phyloP scores from a whole-genome alignment of 1,139 yeast genomes.

The Blastobotrys indianensis region DNA sequence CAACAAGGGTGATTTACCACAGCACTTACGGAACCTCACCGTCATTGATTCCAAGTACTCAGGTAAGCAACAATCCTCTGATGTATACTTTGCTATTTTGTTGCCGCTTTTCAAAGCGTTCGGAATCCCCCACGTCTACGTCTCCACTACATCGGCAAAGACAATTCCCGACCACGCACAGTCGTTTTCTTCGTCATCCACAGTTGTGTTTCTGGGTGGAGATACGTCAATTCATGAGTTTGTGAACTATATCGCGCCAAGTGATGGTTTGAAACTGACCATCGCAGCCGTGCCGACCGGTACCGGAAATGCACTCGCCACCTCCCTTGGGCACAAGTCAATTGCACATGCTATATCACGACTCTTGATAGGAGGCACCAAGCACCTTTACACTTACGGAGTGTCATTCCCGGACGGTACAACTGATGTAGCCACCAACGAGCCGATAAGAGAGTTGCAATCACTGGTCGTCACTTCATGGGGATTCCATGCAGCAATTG shows the following conservation, averaged over 20 bases:
- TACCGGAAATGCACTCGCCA: constrained; percentile 77
- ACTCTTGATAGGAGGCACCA: constrained; percentile 33
- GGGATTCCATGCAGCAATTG: constrained; percentile 82
- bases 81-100: constrained; percentile 28
- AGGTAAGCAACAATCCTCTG: constrained; percentile 27
- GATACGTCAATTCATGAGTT: constrained; percentile 82
- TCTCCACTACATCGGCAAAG: constrained; percentile 30
- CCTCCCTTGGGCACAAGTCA: constrained; percentile 48
- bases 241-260: constrained; percentile 45
- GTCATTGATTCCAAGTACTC: constrained; percentile 34
- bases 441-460: constrained; percentile 27
- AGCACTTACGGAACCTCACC: constrained; percentile 28
- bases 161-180: constrained; percentile 32
- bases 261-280: constrained; percentile 19
- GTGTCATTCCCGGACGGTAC: constrained; percentile 46
- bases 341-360: constrained; percentile 41
- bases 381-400: constrained; percentile 50
- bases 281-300: constrained; percentile 70
- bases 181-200: constrained; percentile 30
- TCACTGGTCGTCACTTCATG: constrained; percentile 73
- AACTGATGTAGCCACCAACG: constrained; percentile 7
- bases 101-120: constrained; percentile 32
- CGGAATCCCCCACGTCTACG: constrained; percentile 33
- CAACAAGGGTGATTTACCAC: constrained; percentile 13
- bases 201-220: constrained; percentile 68